phyloP scores from a whole-genome alignment of 129 eudicot genomes.

The Centrapalus pauciflorus region DNA sequence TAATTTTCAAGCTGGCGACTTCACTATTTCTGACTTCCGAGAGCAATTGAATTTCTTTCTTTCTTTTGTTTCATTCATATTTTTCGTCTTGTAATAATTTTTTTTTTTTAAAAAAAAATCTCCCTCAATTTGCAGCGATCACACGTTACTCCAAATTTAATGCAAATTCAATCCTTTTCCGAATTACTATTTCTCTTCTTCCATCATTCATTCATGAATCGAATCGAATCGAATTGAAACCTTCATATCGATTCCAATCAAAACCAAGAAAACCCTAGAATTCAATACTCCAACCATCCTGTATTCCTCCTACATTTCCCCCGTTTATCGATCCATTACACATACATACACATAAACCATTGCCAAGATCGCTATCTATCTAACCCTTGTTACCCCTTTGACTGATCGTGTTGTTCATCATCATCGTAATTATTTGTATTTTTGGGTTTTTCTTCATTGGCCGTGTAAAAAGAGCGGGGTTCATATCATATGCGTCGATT shows the following conservation, averaged over 20 bases:
- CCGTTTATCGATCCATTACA: neutral
- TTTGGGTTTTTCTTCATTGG: slow-evolving; percentile 5
- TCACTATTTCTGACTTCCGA: slow-evolving; percentile 17
- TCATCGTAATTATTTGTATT: neutral
- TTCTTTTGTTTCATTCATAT: neutral
- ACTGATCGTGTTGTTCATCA: neutral
- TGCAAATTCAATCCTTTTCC: slow-evolving; percentile 31
- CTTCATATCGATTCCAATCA: slow-evolving; percentile 9
- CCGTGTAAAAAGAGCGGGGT: neutral
- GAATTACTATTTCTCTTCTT: slow-evolving; percentile 7
- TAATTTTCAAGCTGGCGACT: slow-evolving; percentile 13
- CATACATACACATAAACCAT: neutral
- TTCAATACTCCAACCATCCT: neutral
- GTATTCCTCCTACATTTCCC: neutral
- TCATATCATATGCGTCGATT: slow-evolving; percentile 24
- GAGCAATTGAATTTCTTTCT: slow-evolving; percentile 9
- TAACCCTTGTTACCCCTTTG: slow-evolving; percentile 5
- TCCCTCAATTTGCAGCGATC: slow-evolving; percentile 20
- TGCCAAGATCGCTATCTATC: slow-evolving; percentile 6
- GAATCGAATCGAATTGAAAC: slow-evolving; percentile 25
- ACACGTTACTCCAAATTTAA: slow-evolving; percentile 32
- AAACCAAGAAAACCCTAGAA: slow-evolving; percentile 21
- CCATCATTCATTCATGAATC: neutral
- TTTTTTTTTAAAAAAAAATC: slow-evolving; percentile 4
- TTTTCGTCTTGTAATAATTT: neutral